Conservation (phyloP, 148 eudicot species). For the Amaranthus hypochondriacus region DNA sequence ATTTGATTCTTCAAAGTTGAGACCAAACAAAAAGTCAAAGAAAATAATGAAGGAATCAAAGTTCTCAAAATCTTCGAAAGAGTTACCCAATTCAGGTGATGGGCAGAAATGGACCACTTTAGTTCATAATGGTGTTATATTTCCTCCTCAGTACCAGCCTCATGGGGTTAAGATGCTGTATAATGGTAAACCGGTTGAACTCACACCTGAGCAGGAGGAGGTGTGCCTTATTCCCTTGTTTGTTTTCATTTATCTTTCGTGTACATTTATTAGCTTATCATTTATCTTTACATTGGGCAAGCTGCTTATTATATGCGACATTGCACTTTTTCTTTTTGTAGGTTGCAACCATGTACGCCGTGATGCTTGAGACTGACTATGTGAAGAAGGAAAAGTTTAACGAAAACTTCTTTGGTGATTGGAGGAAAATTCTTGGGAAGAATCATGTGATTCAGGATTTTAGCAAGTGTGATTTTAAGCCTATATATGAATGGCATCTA, state of each 20-base stretch:
- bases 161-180: constrained; percentile 88
- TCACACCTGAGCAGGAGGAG: constrained; percentile 98
- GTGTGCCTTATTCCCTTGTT: constrained; percentile 34
- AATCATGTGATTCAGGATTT: constrained; percentile 80
- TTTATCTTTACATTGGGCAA: neutral
- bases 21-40: constrained; percentile 48
- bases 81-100: constrained; percentile 85
- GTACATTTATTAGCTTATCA: constrained; percentile 4
- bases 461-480: constrained; percentile 78
- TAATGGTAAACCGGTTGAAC: constrained; percentile 70
- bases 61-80: constrained; percentile 66
- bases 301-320: neutral
- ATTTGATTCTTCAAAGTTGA: constrained; percentile 47
- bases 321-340: constrained; percentile 33
- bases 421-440: constrained; percentile 89
- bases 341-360: constrained; percentile 98
- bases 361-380: constrained; percentile 93
- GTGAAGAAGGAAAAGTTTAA: constrained; percentile 64
- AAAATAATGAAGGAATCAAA: constrained; percentile 53
- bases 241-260: neutral
- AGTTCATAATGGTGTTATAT: constrained; percentile 90
- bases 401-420: constrained; percentile 79
- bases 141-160: constrained; percentile 88
- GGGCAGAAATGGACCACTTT: constrained; percentile 97
- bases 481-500: constrained; percentile 90